phyloP scores from a whole-genome alignment of 2,329 filamentous ascomycete genomes.

The Plenodomus tracheiphilus region DNA sequence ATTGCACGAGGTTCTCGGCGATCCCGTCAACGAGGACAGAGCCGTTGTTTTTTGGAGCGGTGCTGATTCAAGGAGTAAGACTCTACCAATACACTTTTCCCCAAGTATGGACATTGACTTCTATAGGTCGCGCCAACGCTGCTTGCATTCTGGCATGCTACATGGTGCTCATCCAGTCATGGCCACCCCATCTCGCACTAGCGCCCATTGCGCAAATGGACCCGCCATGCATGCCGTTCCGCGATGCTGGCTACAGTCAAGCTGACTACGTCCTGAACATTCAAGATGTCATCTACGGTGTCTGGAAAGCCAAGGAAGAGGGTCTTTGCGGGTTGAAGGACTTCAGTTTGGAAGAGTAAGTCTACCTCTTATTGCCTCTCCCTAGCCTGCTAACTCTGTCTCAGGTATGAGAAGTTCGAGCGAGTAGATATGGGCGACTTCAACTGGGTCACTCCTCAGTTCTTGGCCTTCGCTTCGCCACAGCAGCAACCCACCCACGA shows the following conservation, averaged over 20 bases:
- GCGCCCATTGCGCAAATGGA: conserved; percentile 96
- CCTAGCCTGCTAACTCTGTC: conserved; percentile 18
- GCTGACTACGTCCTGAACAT: conserved; percentile 95
- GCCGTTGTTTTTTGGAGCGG: conserved; percentile 96
- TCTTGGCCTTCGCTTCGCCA: conserved; percentile 94
- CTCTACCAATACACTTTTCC: background rate
- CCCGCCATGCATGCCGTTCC: conserved; percentile 97
- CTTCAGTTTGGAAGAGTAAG: conserved; percentile 88
- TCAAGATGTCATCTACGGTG: conserved; percentile 96
- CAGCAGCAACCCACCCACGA: conserved; percentile 77
- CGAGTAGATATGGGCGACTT: conserved; percentile 98
- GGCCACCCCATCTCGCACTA: conserved; percentile 93
- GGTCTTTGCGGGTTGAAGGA: conserved; percentile 87
- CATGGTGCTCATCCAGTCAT: conserved; percentile 97
- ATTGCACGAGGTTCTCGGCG: conserved; percentile 92
- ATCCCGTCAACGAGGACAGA: conserved; percentile 84
- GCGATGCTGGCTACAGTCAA: conserved; percentile 97
- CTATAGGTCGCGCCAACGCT: conserved; percentile 81
- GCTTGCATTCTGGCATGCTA: conserved; percentile 95
- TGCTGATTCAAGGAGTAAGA: conserved; percentile 85
- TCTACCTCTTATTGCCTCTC: conserved; percentile 4
- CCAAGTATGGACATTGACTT: conserved; percentile 21
- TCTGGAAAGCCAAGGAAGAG: conserved; percentile 98
- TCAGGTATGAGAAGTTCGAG: conserved; percentile 86
- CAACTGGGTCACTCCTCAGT: conserved; percentile 97